phyloP scores from a whole-genome alignment of 2,329 filamentous ascomycete genomes.

The Epicoccum nigrum region DNA sequence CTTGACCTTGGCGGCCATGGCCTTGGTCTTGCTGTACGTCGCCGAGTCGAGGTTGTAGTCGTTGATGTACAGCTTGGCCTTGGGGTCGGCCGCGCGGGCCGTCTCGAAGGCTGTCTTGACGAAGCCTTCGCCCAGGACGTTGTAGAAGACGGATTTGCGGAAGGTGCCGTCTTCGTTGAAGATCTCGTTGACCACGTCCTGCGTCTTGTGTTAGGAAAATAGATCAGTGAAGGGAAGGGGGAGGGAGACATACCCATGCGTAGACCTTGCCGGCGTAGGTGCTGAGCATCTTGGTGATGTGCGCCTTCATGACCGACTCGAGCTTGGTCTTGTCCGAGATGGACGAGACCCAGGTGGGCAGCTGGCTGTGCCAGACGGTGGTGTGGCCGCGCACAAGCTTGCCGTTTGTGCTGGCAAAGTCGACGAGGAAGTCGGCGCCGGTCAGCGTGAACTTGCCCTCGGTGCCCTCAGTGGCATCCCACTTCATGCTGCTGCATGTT shows the following conservation, averaged over 20 bases:
- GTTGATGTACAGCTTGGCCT: constrained; percentile 76
- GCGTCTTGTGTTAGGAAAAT: not conserved
- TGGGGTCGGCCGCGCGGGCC: constrained; percentile 69
- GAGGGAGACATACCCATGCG: constrained; percentile 51
- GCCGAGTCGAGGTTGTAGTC: constrained; percentile 69
- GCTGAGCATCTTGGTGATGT: constrained; percentile 63
- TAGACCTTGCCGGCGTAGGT: constrained; percentile 69
- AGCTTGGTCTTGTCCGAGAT: constrained; percentile 61
- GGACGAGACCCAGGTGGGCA: constrained; percentile 62
- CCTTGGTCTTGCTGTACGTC: constrained; percentile 62
- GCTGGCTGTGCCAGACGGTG: constrained; percentile 56
- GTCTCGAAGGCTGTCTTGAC: constrained; percentile 73
- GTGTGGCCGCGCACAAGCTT: constrained; percentile 21
- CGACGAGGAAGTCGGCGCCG: constrained; percentile 43
- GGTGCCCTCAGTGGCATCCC: constrained; percentile 61
- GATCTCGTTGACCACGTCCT: constrained; percentile 29
- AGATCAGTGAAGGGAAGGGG: not conserved
- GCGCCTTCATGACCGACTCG: constrained; percentile 63
- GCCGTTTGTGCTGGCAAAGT: constrained; percentile 16
- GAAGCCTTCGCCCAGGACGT: constrained; percentile 72
- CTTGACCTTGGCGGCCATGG: constrained; percentile 65
- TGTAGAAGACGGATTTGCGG: constrained; percentile 67
- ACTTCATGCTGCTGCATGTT: constrained; percentile 63
- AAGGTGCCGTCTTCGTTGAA: constrained; percentile 63
- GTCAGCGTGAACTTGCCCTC: constrained; percentile 62